A percentile compares a stretch with the other conserved stretches of the same genome.
Evolutionary conservation across 768 basidiomycete genomes (phyloP).

Genomic region (Amanita muscaria): DNA sequence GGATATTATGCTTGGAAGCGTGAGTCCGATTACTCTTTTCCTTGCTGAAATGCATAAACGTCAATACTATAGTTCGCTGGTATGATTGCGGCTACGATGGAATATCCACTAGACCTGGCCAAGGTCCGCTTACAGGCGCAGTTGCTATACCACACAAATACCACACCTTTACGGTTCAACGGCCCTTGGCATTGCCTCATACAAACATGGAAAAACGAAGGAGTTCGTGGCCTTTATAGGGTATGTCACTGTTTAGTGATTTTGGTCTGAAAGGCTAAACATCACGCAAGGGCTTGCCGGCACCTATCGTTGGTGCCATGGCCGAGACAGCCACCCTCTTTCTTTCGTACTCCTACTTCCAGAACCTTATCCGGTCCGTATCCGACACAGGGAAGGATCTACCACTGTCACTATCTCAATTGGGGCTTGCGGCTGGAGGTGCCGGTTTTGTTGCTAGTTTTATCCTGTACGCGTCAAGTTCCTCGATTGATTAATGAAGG

Average conservation of each 20-base stretch:
- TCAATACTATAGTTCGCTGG: constrained; percentile 63
- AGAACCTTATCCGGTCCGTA: constrained; percentile 45
- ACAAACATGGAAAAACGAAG: constrained; percentile 77
- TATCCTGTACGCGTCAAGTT: constrained; percentile 52
- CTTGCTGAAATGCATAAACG: neutral
- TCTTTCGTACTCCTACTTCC: constrained; percentile 72
- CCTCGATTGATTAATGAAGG: neutral
- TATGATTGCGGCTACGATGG: constrained; percentile 74
- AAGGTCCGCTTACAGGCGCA: constrained; percentile 94
- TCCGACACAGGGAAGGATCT: constrained; percentile 16
- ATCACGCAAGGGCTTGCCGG: constrained; percentile 67
- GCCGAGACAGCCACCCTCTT: constrained; percentile 87
- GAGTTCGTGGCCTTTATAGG: constrained; percentile 77
- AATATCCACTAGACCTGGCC: constrained; percentile 92
- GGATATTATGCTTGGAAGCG: constrained; percentile 5
- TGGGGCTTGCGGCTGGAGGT: constrained; percentile 75
- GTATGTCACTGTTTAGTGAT: constrained; percentile 30
- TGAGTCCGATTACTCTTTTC: neutral
- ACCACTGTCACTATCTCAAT: constrained; percentile 54
- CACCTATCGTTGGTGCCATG: constrained; percentile 88
- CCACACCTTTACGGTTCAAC: constrained; percentile 45
- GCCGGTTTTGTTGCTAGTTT: constrained; percentile 85
- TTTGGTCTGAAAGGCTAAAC: neutral
- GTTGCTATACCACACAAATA: constrained; percentile 56
- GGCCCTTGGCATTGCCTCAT: constrained; percentile 85